Base-by-base conservation (phyloP, 1,284 basidiomycete species). In the Pseudozyma sp. region DNA sequence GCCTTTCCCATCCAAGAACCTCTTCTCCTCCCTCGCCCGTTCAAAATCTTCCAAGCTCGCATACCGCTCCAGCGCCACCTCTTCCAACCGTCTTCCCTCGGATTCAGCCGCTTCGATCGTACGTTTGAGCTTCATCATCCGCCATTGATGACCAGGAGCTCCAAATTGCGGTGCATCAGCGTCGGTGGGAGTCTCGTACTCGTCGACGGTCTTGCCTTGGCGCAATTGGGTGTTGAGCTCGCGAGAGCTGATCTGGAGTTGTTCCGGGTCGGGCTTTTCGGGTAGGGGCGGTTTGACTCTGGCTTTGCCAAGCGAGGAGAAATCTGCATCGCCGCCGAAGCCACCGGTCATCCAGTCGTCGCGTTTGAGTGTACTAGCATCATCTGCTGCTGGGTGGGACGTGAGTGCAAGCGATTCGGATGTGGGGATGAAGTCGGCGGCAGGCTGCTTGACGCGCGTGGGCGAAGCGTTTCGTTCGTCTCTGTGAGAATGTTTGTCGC, bases 101-200 rank as follows among this genome's bases (percentile, higher is more conserved):
- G 96, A 94, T 68, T 94, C 90, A 0, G 92, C 94, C 5, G 92
- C 89, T 84, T 98, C 95, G 82, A 92, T 94, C 1, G 94, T 91
- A 13, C 93, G 88, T 39, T 91, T 90, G 1, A 99, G 89, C 83
- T 95, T 94, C 91, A 94, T 94, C 95, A 98, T 97, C 24, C 96
- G 90, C 96, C 96, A 99, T 81, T 91, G 90, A 16, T 93, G 93
- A 10, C 96, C 96, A 3, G 94, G 92, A 0, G 93, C 94, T 2
- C 95, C 89, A 50, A 87, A 80, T 30, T 85, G 82, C 78, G 44
- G 88, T 33, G 49, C 50, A 7, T 39, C 30, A 3, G 29, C 37
- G n/a, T 14, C 11, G 5, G 51, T 13, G 7, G 42, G 68, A 7
- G 37, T 84, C 0, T 89, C 87, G 76, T 90, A 88, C 29, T 89